A percentile compares a stretch with the other conserved stretches of the same genome.
phyloP scores from a whole-genome alignment of 75 land plant species.

The Cryptomeria japonica region DNA sequence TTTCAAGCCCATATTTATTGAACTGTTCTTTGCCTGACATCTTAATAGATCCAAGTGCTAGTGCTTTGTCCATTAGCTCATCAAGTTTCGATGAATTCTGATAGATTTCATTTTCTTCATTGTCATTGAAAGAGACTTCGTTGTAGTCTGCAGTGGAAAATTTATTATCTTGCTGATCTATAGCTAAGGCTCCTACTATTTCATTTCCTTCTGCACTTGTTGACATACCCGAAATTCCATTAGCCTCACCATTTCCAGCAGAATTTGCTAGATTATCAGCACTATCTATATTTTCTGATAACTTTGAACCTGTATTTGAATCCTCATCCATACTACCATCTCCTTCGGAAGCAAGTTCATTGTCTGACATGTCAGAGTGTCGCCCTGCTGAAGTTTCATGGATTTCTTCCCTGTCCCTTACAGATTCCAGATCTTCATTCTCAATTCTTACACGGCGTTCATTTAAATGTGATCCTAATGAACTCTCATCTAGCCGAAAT shows the following conservation, averaged over 20 bases:
- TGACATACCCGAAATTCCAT: neutral
- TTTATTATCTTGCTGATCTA: neutral
- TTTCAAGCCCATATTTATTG: conserved; percentile 39
- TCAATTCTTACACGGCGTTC: conserved; percentile 90
- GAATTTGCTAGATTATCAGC: neutral
- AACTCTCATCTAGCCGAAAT: conserved; percentile 95
- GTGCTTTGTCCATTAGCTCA: conserved; percentile 79
- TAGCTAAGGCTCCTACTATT: neutral
- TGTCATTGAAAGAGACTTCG: neutral
- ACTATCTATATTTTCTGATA: conserved; percentile 1
- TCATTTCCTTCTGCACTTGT: neutral
- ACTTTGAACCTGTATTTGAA: conserved; percentile 12
- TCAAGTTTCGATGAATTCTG: conserved; percentile 41
- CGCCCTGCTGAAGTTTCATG: neutral
- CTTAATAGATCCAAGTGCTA: conserved; percentile 62
- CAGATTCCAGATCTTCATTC: conserved; percentile 45
- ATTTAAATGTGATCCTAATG: conserved; percentile 86
- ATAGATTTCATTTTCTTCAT: neutral
- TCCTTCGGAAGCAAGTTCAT: conserved; percentile 12
- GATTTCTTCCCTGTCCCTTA: conserved; percentile 26
- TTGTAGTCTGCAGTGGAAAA: neutral
- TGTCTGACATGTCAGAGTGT: neutral
- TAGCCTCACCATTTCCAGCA: neutral
- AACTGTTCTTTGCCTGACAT: conserved; percentile 12
- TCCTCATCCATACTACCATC: conserved; percentile 6